Evolutionary conservation across 208 protist species (phyloP).

Genomic region (Wallacemonas rigidus): DNA sequence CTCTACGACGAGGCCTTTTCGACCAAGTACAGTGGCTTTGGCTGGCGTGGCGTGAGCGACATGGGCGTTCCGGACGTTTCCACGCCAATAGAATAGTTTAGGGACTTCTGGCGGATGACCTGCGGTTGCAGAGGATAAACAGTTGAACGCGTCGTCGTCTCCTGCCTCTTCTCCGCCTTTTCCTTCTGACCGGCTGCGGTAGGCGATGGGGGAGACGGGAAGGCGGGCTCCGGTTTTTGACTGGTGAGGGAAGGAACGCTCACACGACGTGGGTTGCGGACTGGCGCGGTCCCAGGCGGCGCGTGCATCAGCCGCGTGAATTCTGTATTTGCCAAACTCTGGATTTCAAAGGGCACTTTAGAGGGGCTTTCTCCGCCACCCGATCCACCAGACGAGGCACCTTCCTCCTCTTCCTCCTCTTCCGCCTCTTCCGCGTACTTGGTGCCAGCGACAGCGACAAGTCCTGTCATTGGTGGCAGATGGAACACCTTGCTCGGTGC

Average conservation of each 20-base stretch:
- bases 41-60: neutral
- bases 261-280: neutral
- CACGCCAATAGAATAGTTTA: neutral
- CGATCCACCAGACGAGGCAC: neutral
- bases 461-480: neutral
- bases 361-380: neutral
- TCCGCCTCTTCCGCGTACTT: neutral
- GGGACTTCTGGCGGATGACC: neutral
- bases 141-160: neutral
- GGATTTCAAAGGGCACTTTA: neutral
- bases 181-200: neutral
- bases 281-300: neutral
- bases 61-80: neutral
- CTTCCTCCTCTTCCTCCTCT: neutral
- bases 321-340: neutral
- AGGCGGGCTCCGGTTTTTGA: neutral
- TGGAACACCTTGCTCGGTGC: neutral
- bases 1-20: neutral
- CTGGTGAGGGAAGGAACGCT: conserved; percentile 8
- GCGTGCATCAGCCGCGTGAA: neutral
- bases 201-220: neutral
- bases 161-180: neutral
- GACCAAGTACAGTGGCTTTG: neutral
- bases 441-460: neutral
- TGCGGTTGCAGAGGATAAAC: neutral